Percentiles rank a stretch among this genome's conserved stretches.
Conservation (phyloP, 1,284 basidiomycete species). For the Rhodofomes roseus region DNA sequence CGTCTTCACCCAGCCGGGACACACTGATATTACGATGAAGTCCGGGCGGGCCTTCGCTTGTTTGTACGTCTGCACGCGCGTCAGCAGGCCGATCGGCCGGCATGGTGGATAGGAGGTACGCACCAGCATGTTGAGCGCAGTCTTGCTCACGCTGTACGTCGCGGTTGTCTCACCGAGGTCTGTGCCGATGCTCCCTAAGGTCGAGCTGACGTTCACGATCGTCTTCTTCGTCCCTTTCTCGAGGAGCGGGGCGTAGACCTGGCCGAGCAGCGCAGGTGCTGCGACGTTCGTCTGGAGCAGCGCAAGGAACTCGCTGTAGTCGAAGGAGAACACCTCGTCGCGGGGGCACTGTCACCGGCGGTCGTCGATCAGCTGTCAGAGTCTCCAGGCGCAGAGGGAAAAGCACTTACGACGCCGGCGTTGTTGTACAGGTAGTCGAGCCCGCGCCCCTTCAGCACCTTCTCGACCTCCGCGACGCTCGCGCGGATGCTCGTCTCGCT, state of each 20-base stretch:
- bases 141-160: constrained; percentile 25
- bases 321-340: constrained; percentile 18
- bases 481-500: constrained; percentile 26
- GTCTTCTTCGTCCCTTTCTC: constrained; percentile 29
- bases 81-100: no score
- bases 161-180: constrained; percentile 17
- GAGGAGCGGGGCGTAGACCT: constrained; percentile 28
- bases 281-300: constrained; percentile 30
- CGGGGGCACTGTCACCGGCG: no score
- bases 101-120: no score
- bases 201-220: constrained; percentile 31
- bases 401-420: constrained; percentile 35
- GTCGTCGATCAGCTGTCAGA: no score
- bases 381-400: not conserved
- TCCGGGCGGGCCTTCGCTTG: constrained; percentile 23
- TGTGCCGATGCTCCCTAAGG: constrained; percentile 24
- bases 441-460: constrained; percentile 26
- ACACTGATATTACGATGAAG: constrained; percentile 19
- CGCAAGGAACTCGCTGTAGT: constrained; percentile 12
- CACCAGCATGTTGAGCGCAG: constrained; percentile 27
- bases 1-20: constrained; percentile 32
- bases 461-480: constrained; percentile 21
- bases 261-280: constrained; percentile 29
- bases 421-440: constrained; percentile 40
- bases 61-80: constrained; percentile 33